These are phyloP conservation scores for Rhododendron molle DNA, from an alignment of 148 eudicot species.

Conservation along the genomic window DNA sequence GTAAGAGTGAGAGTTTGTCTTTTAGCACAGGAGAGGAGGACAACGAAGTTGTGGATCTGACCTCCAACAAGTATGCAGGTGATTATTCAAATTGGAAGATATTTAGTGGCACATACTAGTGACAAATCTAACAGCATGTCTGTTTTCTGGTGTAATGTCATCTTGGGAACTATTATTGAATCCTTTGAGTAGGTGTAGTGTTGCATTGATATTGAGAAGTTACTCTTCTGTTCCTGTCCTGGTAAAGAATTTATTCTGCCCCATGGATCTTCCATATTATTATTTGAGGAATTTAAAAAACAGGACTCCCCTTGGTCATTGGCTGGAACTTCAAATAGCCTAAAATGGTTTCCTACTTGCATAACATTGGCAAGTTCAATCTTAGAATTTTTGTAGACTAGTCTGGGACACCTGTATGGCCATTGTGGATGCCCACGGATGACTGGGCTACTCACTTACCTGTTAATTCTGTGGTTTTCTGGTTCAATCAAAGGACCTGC, in stretches of 20 bases:
- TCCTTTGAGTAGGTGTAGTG: neutral
- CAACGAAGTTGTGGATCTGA: constrained; percentile 77
- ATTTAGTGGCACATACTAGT: neutral
- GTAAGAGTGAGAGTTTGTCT: constrained; percentile 71
- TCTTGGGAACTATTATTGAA: neutral
- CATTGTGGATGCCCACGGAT: neutral
- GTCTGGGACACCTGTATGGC: neutral
- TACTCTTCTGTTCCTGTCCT: neutral
- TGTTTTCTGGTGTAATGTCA: neutral
- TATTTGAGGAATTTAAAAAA: neutral
- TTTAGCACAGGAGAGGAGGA: constrained; percentile 81
- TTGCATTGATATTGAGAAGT: neutral
- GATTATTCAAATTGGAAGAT: constrained; percentile 12
- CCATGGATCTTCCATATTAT: neutral
- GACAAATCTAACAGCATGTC: neutral
- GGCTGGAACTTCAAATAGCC: neutral
- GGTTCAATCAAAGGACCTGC: neutral
- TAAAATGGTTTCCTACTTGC: no score
- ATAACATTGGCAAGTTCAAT: neutral
- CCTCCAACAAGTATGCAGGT: constrained; percentile 99
- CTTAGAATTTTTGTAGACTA: neutral
- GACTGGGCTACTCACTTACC: neutral
- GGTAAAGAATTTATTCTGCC: neutral
- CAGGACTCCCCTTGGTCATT: neutral
- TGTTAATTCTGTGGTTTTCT: neutral